Percentiles rank a stretch among this genome's conserved stretches.
Conservation (phyloP, 1,284 basidiomycete species). For the Apiotrichum gamsii region DNA sequence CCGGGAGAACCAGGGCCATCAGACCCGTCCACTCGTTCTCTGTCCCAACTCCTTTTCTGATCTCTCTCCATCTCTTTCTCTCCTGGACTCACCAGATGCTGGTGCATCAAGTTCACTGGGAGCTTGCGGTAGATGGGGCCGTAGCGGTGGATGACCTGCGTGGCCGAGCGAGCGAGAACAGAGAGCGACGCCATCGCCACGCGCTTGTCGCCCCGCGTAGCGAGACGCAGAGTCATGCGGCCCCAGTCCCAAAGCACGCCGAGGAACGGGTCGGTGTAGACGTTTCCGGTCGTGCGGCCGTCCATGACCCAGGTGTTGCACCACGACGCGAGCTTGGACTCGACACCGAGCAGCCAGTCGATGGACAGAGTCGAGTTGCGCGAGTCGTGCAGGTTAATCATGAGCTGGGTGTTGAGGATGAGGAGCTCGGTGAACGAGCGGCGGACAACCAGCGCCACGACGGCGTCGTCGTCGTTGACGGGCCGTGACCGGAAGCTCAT, state of each 20-base stretch:
- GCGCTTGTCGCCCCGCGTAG: slow-evolving; percentile 12
- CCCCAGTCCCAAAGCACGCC: slow-evolving; percentile 18
- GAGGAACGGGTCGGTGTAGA: slow-evolving; percentile 10
- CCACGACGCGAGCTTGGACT: slow-evolving; percentile 16
- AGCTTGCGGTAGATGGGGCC: slow-evolving; percentile 8
- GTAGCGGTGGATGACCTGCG: slow-evolving; percentile 16
- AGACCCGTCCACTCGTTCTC: too few relatives aligned
- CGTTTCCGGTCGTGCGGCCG: slow-evolving; percentile 11
- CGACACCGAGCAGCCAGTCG: slow-evolving; percentile 15
- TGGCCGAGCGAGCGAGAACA: slow-evolving; percentile 18
- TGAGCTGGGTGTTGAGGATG: slow-evolving; percentile 17
- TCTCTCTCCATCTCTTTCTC: too few relatives aligned
- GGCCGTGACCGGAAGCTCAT: slow-evolving; percentile 12
- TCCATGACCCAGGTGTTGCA: slow-evolving; percentile 8
- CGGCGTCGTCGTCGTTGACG: background rate
- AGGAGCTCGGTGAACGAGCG: slow-evolving; percentile 15
- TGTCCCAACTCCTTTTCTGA: too few relatives aligned
- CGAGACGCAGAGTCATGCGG: slow-evolving; percentile 9
- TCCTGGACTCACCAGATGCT: slow-evolving; percentile 15
- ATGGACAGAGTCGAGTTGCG: slow-evolving; percentile 8
- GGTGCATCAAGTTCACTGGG: slow-evolving; percentile 16
- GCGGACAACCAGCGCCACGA: slow-evolving; percentile 9
- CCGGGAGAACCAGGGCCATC: too few relatives aligned
- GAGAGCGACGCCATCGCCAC: slow-evolving; percentile 14
- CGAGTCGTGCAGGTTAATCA: slow-evolving; percentile 13